Evolutionary conservation across 2,329 filamentous ascomycete genomes (phyloP).

Genomic region (Botrytis squamosa): DNA sequence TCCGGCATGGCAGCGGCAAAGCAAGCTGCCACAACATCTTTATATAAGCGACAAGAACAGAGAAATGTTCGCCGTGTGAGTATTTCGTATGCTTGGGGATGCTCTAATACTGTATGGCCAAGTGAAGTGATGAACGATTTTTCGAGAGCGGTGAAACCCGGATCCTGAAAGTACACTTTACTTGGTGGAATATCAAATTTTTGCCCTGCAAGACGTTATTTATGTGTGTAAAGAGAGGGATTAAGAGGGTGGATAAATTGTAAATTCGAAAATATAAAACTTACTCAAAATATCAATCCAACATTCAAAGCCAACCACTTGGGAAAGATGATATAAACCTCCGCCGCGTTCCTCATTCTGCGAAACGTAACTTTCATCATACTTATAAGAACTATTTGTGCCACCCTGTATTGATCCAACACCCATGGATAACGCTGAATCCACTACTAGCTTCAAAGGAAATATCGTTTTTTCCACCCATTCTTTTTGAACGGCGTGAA

Average conservation of each 20-base stretch:
- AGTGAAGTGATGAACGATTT: background rate
- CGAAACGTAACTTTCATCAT: background rate
- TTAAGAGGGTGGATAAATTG: background rate
- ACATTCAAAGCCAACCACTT: background rate
- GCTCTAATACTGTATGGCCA: background rate
- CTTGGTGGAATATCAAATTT: background rate
- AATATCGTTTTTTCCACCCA: background rate
- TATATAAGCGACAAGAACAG: background rate
- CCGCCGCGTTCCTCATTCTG: rapidly evolving
- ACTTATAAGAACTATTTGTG: background rate
- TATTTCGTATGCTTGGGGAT: background rate
- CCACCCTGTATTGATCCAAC: background rate
- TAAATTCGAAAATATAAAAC: background rate
- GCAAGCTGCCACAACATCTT: background rate
- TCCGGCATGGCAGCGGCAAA: background rate
- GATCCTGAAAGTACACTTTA: background rate
- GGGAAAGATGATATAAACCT: background rate
- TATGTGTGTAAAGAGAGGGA: background rate
- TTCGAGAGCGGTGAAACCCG: background rate
- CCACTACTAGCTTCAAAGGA: background rate
- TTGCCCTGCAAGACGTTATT: background rate
- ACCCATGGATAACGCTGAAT: background rate
- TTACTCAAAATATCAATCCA: background rate
- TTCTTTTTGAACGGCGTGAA: background rate
- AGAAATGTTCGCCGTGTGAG: background rate